Conservation (phyloP, 2,329 filamentous ascomycete species). For the Waltergamsia citrina region DNA sequence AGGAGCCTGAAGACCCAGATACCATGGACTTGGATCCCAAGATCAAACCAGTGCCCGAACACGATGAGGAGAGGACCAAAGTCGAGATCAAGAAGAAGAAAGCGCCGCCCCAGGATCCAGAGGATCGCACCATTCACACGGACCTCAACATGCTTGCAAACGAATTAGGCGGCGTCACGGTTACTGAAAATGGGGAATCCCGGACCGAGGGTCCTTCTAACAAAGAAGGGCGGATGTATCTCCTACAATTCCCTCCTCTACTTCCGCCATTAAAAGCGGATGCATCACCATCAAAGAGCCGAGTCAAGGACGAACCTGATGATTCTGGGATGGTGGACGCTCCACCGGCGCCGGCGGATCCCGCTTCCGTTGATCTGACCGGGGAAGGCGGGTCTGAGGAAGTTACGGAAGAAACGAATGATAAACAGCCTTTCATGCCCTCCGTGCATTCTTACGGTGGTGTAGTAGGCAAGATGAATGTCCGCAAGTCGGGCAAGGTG, state of each 20-base stretch:
- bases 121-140: conserved; percentile 26
- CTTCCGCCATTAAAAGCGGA: conserved; percentile 41
- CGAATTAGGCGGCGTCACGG: conserved; percentile 28
- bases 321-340: conserved; percentile 25
- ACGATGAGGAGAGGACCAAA: conserved; percentile 13
- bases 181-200: conserved; percentile 16
- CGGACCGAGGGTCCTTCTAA: conserved; percentile 18
- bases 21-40: conserved; percentile 7
- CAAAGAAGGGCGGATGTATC: conserved; percentile 48
- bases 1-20: conserved; percentile 8
- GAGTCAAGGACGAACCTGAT: conserved; percentile 33
- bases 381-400: conserved; percentile 13
- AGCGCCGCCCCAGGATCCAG: conserved; percentile 20
- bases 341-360: conserved; percentile 10
- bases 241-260: conserved; percentile 56
- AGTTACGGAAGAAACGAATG: conserved; percentile 16
- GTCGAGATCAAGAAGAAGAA: conserved; percentile 12
- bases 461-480: conserved; percentile 49
- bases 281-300: conserved; percentile 11
- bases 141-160: conserved; percentile 31
- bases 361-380: conserved; percentile 32
- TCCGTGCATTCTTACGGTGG: conserved; percentile 40
- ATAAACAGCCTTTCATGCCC: conserved; percentile 22
- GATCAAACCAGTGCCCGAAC: not conserved
- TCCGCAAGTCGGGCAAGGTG: conserved; percentile 52